Evolutionary conservation across 2,329 filamentous ascomycete genomes (phyloP), one percentile per base, ranked within the genome.

Genomic region (Rugonectria rugulosa): DNA sequence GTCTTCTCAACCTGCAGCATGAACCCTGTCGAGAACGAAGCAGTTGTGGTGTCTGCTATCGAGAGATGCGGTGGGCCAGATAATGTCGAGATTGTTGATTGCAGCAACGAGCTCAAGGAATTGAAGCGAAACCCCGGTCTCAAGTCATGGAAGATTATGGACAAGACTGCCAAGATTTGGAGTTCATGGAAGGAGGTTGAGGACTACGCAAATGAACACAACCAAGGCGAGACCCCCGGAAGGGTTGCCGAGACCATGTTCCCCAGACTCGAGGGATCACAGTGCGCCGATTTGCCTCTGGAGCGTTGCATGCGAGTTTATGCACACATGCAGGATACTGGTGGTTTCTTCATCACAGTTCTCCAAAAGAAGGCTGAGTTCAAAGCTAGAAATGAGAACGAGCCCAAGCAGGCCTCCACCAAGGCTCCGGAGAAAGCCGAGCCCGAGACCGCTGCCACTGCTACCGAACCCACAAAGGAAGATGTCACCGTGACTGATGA

Each of bases 1-100:
- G 94, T 99, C 47, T 99, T 98, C 78, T 98, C 94, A 3, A 99
- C 95, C 17, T 99, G 95, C 82, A 97, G 92, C 74, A 92, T 99
- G 90, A 99, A 99, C 76, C 95, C 95, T 0, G 87, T 98, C 23
- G 95, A 99, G 79, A 97, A 99, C 69, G 95, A 99, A 76, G 89
- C 95, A 6, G 92, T 98, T 14, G 81, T 99, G 57, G 87, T 91
- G 1, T 88, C 89, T 21, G 95, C 95, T 10, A 93, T 99, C 65
- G 89, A 92, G 66, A 85, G 93, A 53, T 98, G 93, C 68, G 95
- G 95, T 59, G 95, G 95, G 3, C 76, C 85, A 4, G 81, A 83
- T 12, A 95, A 93, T 70, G 89, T 99, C 44, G 84, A 89, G 62
- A 88, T 99, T 38, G 74, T 98, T 52, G 92, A 97, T 73, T 95